Percentiles rank a stretch among this genome's conserved stretches.
These are phyloP conservation scores for Phytophthora europaea DNA, from an alignment of 352 stramenopile genomes.

Conservation along the genomic window DNA sequence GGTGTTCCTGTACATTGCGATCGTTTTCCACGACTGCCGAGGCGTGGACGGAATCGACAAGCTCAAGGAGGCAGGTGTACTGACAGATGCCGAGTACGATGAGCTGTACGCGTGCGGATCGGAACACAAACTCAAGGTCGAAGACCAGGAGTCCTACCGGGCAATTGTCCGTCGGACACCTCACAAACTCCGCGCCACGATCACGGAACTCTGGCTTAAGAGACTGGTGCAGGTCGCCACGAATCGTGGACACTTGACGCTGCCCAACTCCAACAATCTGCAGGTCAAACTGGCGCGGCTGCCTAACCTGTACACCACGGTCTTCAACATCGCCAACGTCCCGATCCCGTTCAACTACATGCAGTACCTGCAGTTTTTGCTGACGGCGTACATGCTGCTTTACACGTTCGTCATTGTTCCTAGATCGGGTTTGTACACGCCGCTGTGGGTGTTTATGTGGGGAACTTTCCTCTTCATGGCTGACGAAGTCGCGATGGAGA, in stretches of 20 bases:
- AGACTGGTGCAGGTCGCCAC: constrained; percentile 74
- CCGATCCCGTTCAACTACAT: constrained; percentile 91
- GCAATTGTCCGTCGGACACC: constrained; percentile 67
- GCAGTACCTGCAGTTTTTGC: constrained; percentile 80
- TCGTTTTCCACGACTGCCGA: constrained; percentile 83
- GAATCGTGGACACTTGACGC: constrained; percentile 66
- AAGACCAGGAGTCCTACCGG: constrained; percentile 55
- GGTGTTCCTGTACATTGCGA: constrained; percentile 87
- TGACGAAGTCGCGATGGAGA: constrained; percentile 86
- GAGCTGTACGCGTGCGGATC: constrained; percentile 78
- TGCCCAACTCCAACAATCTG: constrained; percentile 64
- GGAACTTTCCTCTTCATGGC: constrained; percentile 86
- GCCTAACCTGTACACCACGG: constrained; percentile 78
- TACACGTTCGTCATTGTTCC: constrained; percentile 90
- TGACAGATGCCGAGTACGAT: constrained; percentile 76
- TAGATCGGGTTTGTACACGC: constrained; percentile 75
- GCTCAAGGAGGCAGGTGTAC: constrained; percentile 62
- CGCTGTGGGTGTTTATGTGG: constrained; percentile 85
- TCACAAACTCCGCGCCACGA: constrained; percentile 78
- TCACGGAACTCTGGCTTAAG: constrained; percentile 86
- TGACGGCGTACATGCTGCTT: constrained; percentile 80
- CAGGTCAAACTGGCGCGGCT: constrained; percentile 78
- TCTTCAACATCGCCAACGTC: constrained; percentile 89
- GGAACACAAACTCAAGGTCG: constrained; percentile 55
- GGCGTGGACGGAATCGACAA: constrained; percentile 77